Evolutionary conservation across 169 alveolate genomes (phyloP).

Genomic region (Cryptosporidium ryanae): DNA sequence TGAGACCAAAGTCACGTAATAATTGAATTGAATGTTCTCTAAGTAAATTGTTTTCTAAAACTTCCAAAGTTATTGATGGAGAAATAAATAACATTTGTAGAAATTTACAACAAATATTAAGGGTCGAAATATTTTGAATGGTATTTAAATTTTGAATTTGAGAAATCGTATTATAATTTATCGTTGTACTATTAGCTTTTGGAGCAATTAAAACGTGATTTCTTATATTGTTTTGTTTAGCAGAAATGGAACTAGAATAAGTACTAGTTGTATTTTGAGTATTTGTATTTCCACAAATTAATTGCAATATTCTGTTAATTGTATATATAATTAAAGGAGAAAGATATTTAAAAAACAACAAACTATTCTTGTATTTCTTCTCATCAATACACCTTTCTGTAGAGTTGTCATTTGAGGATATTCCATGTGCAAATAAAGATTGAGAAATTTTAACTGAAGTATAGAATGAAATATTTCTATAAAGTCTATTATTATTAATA

Average conservation of each 20-base stretch:
- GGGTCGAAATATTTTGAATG: not conserved
- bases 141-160: conserved; percentile 7
- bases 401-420: not conserved
- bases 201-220: not conserved
- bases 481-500: not conserved
- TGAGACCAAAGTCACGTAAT: conserved; percentile 50
- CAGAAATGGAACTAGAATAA: not conserved
- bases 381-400: not conserved
- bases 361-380: not conserved
- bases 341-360: conserved; percentile 17
- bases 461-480: conserved; percentile 7
- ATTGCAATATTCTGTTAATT: not conserved
- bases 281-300: not conserved
- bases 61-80: conserved; percentile 20
- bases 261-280: not conserved
- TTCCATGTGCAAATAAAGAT: conserved; percentile 21
- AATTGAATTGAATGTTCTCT: not conserved
- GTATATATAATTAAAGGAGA: conserved; percentile 45
- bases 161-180: not conserved
- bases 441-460: conserved; percentile 32
- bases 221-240: not conserved
- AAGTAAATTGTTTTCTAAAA: not conserved
- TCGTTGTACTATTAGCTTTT: not conserved
- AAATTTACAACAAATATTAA: conserved; percentile 38
- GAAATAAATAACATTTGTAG: conserved; percentile 43